phyloP scores from a whole-genome alignment of 306 rosid species.

The Datisca glomerata region DNA sequence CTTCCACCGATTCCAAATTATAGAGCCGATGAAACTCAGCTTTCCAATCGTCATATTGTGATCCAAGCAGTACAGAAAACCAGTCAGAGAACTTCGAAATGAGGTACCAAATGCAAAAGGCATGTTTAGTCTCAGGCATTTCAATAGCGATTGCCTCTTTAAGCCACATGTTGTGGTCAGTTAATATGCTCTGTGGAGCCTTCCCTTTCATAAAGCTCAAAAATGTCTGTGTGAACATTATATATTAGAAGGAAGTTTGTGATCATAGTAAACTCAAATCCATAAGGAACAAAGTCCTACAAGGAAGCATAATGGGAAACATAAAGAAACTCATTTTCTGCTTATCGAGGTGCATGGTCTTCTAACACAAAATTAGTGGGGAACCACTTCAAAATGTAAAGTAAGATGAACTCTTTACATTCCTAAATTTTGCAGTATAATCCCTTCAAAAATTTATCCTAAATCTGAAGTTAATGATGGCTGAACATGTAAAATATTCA shows the following conservation, averaged over 20 bases:
- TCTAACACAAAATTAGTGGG: no score
- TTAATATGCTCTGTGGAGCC: constrained; percentile 65
- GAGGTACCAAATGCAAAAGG: constrained; percentile 80
- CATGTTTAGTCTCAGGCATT: constrained; percentile 61
- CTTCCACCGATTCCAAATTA: constrained; percentile 51
- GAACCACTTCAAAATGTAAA: no score
- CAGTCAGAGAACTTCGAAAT: constrained; percentile 74
- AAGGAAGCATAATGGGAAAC: no score
- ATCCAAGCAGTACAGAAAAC: constrained; percentile 60
- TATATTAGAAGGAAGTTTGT: constrained; percentile 9
- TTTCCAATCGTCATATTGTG: constrained; percentile 77
- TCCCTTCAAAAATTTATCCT: background rate
- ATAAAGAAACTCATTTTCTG: no score
- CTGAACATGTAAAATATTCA: background rate
- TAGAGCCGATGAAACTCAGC: constrained; percentile 64
- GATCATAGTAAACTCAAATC: no score
- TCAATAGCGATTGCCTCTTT: constrained; percentile 68
- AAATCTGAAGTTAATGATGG: background rate
- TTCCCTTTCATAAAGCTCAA: constrained; percentile 72
- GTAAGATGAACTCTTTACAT: no score
- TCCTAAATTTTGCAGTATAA: no score
- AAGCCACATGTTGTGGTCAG: constrained; percentile 85
- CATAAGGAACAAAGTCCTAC: no score
- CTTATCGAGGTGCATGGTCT: no score
- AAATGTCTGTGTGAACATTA: constrained; percentile 38